Conservation (phyloP, 108 stramenopile species). For the Schizochytrium sp. region DNA sequence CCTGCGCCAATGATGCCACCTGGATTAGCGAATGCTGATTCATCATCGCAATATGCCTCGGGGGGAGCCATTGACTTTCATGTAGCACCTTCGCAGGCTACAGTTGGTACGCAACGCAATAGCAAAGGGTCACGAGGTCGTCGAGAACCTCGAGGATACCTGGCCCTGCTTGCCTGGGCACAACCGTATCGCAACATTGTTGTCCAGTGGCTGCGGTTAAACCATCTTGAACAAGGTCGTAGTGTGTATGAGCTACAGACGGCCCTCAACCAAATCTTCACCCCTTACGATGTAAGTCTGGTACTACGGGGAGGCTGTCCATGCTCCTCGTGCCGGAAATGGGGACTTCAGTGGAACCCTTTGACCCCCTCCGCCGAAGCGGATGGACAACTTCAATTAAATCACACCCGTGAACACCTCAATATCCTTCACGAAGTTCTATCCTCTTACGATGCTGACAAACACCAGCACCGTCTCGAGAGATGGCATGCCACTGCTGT, state of each 20-base stretch:
- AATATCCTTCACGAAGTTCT: not conserved
- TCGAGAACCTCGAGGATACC: constrained; percentile 22
- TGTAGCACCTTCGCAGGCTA: too few species aligned
- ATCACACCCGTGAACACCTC: not conserved
- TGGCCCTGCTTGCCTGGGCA: not conserved
- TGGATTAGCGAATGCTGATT: not conserved
- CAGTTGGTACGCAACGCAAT: too few species aligned
- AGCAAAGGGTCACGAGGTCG: not conserved
- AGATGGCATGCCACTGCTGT: not conserved
- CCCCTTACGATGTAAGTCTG: constrained; percentile 2
- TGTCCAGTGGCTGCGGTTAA: not conserved
- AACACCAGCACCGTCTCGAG: not conserved
- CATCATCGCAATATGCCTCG: not conserved
- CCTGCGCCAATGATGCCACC: too few species aligned
- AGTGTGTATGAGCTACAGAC: not conserved
- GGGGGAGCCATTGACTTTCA: too few species aligned
- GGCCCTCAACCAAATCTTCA: constrained; percentile 15
- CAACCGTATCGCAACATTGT: not conserved
- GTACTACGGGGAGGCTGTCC: constrained; percentile 17
- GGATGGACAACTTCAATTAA: not conserved
- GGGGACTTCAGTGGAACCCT: not conserved
- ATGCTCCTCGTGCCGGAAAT: not conserved
- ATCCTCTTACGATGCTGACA: not conserved
- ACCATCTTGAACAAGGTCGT: not conserved
- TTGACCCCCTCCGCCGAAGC: not conserved